A percentile compares a stretch with the other conserved stretches of the same genome.
Conservation (phyloP, 371 early-diverging fungal species). For the Actinomucor elegans region DNA sequence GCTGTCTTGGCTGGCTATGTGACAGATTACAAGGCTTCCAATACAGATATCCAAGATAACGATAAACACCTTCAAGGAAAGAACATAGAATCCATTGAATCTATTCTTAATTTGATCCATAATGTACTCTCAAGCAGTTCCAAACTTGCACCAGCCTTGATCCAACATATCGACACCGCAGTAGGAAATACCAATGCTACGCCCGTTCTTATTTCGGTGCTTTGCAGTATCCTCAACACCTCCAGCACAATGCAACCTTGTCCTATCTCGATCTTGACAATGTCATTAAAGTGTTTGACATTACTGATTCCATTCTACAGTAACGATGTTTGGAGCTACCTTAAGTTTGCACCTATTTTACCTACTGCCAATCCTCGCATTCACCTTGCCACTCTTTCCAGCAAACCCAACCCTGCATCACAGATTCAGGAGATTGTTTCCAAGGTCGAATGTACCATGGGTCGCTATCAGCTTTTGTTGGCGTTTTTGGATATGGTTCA, state of each 20-base stretch:
- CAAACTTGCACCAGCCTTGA: slow-evolving; percentile 17
- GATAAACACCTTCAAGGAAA: slow-evolving; percentile 18
- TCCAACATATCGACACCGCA: slow-evolving; percentile 29
- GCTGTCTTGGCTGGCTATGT: slow-evolving; percentile 24
- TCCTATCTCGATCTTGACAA: slow-evolving; percentile 27
- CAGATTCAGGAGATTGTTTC: slow-evolving; percentile 38
- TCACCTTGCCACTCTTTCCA: slow-evolving; percentile 1
- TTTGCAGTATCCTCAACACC: slow-evolving; percentile 24
- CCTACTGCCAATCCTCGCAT: slow-evolving; percentile 26
- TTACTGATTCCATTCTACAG: slow-evolving; percentile 33
- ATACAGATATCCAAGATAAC: slow-evolving; percentile 19
- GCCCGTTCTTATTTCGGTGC: slow-evolving; percentile 26
- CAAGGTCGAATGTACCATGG: slow-evolving; percentile 30
- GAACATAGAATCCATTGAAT: slow-evolving; percentile 19
- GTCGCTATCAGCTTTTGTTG: slow-evolving; percentile 33
- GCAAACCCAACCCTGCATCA: slow-evolving; percentile 10
- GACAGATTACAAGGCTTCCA: not conserved
- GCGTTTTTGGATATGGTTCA: slow-evolving; percentile 43
- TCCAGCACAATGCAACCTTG: slow-evolving; percentile 11
- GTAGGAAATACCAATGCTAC: not conserved
- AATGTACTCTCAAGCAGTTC: slow-evolving; percentile 22
- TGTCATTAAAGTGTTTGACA: slow-evolving; percentile 32
- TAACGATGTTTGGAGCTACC: slow-evolving; percentile 32
- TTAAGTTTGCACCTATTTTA: slow-evolving; percentile 31
- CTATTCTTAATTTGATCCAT: slow-evolving; percentile 31